phyloP scores from a whole-genome alignment of 2,329 filamentous ascomycete species.

The Nothophaeocryptopus gaeumannii region DNA sequence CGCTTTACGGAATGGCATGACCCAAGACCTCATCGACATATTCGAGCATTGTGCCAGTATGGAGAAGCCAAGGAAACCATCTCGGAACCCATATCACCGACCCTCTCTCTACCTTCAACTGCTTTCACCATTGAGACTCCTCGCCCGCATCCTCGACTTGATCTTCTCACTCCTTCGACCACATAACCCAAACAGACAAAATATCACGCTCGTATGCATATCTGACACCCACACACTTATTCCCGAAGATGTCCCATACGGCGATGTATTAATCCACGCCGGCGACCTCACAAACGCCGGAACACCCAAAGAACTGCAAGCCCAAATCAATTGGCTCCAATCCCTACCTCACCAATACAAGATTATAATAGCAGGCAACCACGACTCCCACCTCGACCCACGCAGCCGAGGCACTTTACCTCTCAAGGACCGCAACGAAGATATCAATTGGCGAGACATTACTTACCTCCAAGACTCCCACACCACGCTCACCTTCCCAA shows the following conservation, averaged over 20 bases:
- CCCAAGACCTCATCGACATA: too few relatives aligned
- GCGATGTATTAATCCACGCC: constrained; percentile 85
- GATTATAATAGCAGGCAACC: constrained; percentile 80
- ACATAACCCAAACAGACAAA: constrained; percentile 51
- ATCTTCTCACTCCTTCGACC: constrained; percentile 67
- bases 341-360: constrained; percentile 74
- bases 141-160: constrained; percentile 39
- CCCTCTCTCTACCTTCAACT: constrained; percentile 26
- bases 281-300: constrained; percentile 80
- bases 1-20: too few relatives aligned
- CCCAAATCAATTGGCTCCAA: constrained; percentile 79
- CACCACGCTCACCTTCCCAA: constrained; percentile 60
- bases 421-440: constrained; percentile 50
- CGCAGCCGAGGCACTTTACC: constrained; percentile 52
- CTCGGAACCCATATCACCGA: constrained; percentile 23
- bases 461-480: constrained; percentile 72
- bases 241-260: constrained; percentile 58
- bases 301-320: constrained; percentile 69
- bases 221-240: constrained; percentile 79
- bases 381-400: constrained; percentile 81
- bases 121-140: constrained; percentile 39
- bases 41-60: too few relatives aligned
- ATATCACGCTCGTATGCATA: constrained; percentile 78
- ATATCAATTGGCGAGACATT: constrained; percentile 66
- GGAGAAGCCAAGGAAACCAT: constrained; percentile 7